A percentile compares a stretch with the other conserved stretches of the same genome.
These are phyloP conservation scores for Annulohypoxylon truncatum DNA, from an alignment of 2,329 filamentous ascomycete species.

Conservation along the genomic window DNA sequence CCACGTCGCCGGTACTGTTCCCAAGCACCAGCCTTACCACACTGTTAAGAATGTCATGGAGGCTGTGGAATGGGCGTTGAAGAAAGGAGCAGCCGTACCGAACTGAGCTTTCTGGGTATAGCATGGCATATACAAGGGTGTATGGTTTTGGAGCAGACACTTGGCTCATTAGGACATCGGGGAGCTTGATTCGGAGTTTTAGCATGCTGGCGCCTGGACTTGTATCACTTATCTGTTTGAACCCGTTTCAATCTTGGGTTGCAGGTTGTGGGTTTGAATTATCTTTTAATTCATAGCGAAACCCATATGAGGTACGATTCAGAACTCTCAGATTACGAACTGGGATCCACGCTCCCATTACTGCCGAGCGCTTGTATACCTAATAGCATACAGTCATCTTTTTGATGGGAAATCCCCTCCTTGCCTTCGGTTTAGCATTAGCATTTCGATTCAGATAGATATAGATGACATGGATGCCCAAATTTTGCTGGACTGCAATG, in stretches of 20 bases:
- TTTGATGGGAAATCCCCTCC: neutral
- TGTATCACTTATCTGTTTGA: neutral
- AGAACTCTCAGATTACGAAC: neutral
- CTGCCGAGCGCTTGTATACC: neutral
- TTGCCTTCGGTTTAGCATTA: neutral
- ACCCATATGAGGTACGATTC: neutral
- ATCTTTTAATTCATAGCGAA: neutral
- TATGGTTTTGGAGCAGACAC: neutral
- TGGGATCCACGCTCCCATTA: neutral
- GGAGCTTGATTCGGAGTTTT: neutral
- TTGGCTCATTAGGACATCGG: neutral
- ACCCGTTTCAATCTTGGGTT: neutral
- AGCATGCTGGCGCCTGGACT: neutral
- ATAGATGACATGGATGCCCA: neutral
- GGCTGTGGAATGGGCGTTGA: conserved; percentile 72
- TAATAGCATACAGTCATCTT: neutral
- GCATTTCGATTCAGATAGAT: neutral
- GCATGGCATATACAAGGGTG: neutral
- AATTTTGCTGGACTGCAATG: neutral
- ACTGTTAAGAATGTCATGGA: conserved; percentile 71
- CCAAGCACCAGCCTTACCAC: conserved; percentile 65
- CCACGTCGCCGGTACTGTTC: conserved; percentile 57
- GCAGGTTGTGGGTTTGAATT: neutral
- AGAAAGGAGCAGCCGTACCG: conserved; percentile 2
- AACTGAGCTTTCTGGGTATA: neutral